phyloP scores from a whole-genome alignment of 108 stramenopile genomes.

The Aureococcus anophagefferens region DNA sequence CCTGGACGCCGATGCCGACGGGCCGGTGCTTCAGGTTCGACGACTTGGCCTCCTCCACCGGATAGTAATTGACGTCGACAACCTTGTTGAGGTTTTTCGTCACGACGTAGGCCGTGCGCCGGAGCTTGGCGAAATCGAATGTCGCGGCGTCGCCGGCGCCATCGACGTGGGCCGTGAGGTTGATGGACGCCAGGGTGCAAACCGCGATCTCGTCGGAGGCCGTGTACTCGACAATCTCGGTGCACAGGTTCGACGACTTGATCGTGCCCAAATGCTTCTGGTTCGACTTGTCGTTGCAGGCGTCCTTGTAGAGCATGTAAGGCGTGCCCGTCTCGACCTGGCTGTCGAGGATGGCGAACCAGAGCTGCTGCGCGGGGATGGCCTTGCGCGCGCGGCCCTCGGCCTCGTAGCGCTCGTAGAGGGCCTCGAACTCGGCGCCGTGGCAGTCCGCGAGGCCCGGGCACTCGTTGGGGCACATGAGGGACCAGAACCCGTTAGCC shows the following conservation, averaged over 20 bases:
- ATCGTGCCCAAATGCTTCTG: slow-evolving; percentile 94
- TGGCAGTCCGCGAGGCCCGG: slow-evolving; percentile 72
- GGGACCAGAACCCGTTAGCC: slow-evolving; percentile 73
- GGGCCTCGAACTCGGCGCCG: slow-evolving; percentile 74
- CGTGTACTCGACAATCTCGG: slow-evolving; percentile 94
- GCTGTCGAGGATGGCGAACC: slow-evolving; percentile 68
- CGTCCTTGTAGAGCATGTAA: slow-evolving; percentile 94
- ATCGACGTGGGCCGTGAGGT: slow-evolving; percentile 14
- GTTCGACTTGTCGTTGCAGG: slow-evolving; percentile 87
- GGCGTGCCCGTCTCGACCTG: slow-evolving; percentile 97
- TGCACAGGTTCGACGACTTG: slow-evolving; percentile 90
- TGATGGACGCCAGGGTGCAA: slow-evolving; percentile 84
- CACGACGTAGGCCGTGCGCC: slow-evolving; percentile 72
- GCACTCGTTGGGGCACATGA: slow-evolving; percentile 86
- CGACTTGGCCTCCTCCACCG: slow-evolving; percentile 63
- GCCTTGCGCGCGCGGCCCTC: slow-evolving; percentile 62
- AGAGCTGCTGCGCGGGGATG: slow-evolving; percentile 76
- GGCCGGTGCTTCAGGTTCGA: slow-evolving; percentile 87
- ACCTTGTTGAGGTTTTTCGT: slow-evolving; percentile 82
- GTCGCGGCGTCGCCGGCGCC: no score
- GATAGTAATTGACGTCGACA: slow-evolving; percentile 89
- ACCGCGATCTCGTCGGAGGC: slow-evolving; percentile 84
- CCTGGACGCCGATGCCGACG: slow-evolving; percentile 90
- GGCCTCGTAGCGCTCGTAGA: slow-evolving; percentile 72
- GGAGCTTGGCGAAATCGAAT: slow-evolving; percentile 71